Base-by-base conservation (phyloP, 208 protist species). In the Crithidia bombi region DNA sequence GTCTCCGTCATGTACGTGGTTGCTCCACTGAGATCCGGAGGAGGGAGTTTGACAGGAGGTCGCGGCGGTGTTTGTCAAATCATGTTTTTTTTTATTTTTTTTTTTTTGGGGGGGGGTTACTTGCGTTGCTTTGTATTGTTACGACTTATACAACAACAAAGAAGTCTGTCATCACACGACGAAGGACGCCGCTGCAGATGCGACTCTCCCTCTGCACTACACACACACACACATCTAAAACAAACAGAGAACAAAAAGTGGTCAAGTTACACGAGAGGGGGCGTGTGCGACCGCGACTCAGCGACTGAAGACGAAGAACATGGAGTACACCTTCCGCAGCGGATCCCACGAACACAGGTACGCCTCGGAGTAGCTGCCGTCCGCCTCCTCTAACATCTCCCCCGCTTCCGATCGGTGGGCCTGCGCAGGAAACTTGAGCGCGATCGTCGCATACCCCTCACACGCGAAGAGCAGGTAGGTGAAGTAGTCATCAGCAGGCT, bases 381-480 rank as follows among this genome's bases (percentile, higher is more conserved):
- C 52, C 38, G 65, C 69, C 36, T 72, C 63, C 41, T 76, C 57
- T 49, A 63, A 25, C 38, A 65, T 77, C 52, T 82, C 73, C 46
- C 75, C 76, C 69, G 73, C 63, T 28, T 75, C 70, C 0, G 52
- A 71, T 17, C 75, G 69, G 12, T 23, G 54, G 17, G 63, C 63
- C 44, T 83, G 75, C 23, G 88, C 70, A 0, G 91, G 91, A 41
- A 96, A 93, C 65, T 91, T 92, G 5, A 96, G n/a, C 12, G 84
- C 75, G 6, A 90, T 73, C 30, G 91, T 93, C 62, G 81, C 75
- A 69, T 93, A 96, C n/a, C 85, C 85, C 55, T 94, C 88, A 46
- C 91, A 96, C 5, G 91, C 88, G n/a, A 96, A 79, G 11, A 96
- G 63, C 0, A 96, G 44, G 62, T 93, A 96, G 0, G 92, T 75